A percentile compares a stretch with the other conserved stretches of the same genome.
These are phyloP conservation scores for Heterobasidion irregulare DNA, from an alignment of 1,284 basidiomycete species.

Conservation along the genomic window DNA sequence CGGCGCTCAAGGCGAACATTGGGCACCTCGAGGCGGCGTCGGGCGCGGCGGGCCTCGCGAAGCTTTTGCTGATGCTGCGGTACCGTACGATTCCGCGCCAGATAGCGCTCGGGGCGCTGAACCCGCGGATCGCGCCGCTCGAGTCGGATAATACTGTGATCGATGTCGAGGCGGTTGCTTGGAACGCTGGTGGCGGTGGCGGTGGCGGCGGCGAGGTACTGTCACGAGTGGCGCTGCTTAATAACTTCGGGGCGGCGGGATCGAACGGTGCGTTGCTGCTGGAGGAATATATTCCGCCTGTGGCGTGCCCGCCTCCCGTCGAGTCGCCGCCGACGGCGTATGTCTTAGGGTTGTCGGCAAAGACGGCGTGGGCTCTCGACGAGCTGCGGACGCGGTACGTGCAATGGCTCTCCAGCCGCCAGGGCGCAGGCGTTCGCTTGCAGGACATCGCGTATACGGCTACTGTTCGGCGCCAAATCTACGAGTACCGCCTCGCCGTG, in stretches of 20 bases:
- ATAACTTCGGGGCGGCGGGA: constrained; percentile 70
- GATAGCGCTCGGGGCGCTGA: constrained; percentile 48
- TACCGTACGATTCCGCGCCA: constrained; percentile 47
- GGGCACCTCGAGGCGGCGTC: constrained; percentile 72
- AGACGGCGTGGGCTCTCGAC: constrained; percentile 37
- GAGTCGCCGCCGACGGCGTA: constrained; percentile 10
- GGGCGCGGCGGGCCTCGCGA: constrained; percentile 61
- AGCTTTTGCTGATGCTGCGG: constrained; percentile 60
- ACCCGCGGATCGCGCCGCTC: constrained; percentile 44
- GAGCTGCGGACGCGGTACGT: constrained; percentile 37
- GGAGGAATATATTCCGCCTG: constrained; percentile 33
- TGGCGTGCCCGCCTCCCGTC: background rate
- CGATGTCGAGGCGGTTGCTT: constrained; percentile 28
- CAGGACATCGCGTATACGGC: constrained; percentile 53
- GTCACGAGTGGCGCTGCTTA: constrained; percentile 48
- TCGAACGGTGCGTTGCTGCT: constrained; percentile 58
- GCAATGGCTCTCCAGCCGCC: constrained; percentile 30
- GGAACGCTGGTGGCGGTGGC: constrained; percentile 24
- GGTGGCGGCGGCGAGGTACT: constrained; percentile 9
- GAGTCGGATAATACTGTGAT: constrained; percentile 43
- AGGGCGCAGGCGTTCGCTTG: constrained; percentile 22
- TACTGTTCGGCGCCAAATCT: constrained; percentile 53
- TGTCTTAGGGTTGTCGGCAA: constrained; percentile 55
- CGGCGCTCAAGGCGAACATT: constrained; percentile 64
- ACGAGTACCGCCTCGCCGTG: constrained; percentile 43